phyloP scores from a whole-genome alignment of 2,329 filamentous ascomycete genomes.

The Xylaria sp. region DNA sequence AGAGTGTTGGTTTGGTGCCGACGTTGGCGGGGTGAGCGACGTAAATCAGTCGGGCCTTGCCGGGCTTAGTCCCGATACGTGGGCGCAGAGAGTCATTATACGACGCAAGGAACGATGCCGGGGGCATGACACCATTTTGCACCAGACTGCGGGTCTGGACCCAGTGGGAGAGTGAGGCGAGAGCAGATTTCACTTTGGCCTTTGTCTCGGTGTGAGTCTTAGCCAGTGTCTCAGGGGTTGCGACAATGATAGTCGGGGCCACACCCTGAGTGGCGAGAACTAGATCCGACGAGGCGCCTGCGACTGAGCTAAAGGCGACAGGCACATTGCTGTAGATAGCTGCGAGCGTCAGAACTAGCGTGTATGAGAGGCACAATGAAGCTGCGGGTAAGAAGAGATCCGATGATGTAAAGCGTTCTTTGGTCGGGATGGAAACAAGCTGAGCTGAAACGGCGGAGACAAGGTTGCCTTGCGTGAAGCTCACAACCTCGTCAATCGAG shows the following conservation, averaged over 20 bases:
- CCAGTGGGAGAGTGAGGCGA: conserved; percentile 65
- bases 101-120: conserved; percentile 55
- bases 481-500: conserved; percentile 62
- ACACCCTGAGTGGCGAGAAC: conserved; percentile 66
- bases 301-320: conserved; percentile 82
- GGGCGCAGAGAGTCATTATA: conserved; percentile 57
- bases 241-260: conserved; percentile 75
- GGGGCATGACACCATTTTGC: conserved; percentile 68
- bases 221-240: conserved; percentile 67
- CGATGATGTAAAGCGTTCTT: conserved; percentile 64
- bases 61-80: conserved; percentile 54
- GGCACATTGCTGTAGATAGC: conserved; percentile 82
- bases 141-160: conserved; percentile 64
- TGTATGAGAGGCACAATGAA: conserved; percentile 71
- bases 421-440: conserved; percentile 67
- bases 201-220: conserved; percentile 60
- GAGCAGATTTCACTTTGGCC: conserved; percentile 52
- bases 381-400: conserved; percentile 86
- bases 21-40: conserved; percentile 59
- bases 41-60: conserved; percentile 76
- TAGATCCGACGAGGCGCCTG: conserved; percentile 66
- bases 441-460: conserved; percentile 79
- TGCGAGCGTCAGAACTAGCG: conserved; percentile 71
- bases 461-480: conserved; percentile 79
- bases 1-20: conserved; percentile 57